These are phyloP conservation scores for Terfezia claveryi DNA, from an alignment of 495 filamentous ascomycete species.

Conservation along the genomic window DNA sequence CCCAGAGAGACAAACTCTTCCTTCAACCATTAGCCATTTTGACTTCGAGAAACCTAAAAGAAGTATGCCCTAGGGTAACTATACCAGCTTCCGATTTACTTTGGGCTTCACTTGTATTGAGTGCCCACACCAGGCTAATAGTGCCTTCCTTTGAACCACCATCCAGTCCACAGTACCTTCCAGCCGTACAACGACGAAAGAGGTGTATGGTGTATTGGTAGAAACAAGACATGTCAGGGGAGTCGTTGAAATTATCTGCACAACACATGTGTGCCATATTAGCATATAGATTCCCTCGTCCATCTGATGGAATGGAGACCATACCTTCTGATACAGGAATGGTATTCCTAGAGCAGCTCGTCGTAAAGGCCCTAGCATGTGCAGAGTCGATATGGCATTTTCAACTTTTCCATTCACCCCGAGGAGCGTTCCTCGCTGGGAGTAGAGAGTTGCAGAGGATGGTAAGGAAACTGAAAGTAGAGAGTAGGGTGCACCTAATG, in stretches of 20 bases:
- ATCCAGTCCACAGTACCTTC: conserved; percentile 96
- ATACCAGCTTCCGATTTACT: conserved; percentile 48
- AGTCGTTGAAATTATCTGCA: conserved; percentile 52
- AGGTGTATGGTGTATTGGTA: conserved; percentile 61
- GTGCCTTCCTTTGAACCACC: conserved; percentile 57
- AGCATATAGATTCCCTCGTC: no score
- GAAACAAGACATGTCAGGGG: conserved; percentile 72
- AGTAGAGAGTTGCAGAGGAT: conserved; percentile 79
- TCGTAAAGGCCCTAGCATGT: conserved; percentile 59
- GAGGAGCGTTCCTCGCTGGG: conserved; percentile 72
- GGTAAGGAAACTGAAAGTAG: conserved; percentile 81
- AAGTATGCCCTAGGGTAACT: background rate
- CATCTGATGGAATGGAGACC: background rate
- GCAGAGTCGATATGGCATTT: conserved; percentile 75
- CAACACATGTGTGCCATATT: no score
- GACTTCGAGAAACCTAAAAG: background rate
- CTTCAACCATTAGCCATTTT: conserved; percentile 22
- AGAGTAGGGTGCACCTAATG: conserved; percentile 71
- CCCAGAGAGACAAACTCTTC: conserved; percentile 70
- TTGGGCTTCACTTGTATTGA: conserved; percentile 53
- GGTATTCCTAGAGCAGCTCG: conserved; percentile 62
- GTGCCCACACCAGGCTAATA: conserved; percentile 92
- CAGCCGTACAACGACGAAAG: conserved; percentile 65
- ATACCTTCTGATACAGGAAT: conserved; percentile 71
- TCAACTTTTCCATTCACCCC: conserved; percentile 73